These are phyloP conservation scores for Cronartium ribicola DNA, from an alignment of 1,284 basidiomycete genomes.

Conservation along the genomic window DNA sequence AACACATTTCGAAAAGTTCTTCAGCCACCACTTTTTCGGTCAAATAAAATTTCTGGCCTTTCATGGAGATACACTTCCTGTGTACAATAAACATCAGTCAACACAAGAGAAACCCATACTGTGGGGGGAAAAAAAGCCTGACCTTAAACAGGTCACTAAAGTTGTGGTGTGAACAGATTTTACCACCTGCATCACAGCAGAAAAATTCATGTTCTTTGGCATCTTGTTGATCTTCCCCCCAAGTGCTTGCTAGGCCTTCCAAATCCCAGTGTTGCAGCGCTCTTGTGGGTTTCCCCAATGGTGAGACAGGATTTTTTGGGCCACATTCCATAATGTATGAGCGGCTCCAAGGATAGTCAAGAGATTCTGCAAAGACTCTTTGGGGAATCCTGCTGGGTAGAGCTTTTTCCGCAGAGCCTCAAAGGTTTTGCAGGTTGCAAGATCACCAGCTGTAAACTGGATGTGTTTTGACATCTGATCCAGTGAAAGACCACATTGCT, in stretches of 20 bases:
- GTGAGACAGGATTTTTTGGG: not conserved
- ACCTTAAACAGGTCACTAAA: constrained; percentile 14
- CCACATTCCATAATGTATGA: constrained; percentile 23
- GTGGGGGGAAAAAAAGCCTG: not conserved
- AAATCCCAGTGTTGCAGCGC: not conserved
- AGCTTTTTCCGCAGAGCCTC: not conserved
- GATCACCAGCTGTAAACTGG: constrained; percentile 8
- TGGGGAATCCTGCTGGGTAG: not conserved
- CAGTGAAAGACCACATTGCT: not conserved
- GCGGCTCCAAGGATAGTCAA: constrained; percentile 14
- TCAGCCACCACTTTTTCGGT: not conserved
- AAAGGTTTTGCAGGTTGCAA: constrained; percentile 8
- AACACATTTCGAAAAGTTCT: constrained; percentile 7
- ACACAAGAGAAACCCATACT: not conserved
- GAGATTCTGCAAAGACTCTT: constrained; percentile 5
- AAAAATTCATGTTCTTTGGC: constrained; percentile 7
- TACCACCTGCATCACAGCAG: constrained; percentile 11
- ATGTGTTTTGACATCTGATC: constrained; percentile 1
- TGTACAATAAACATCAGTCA: not conserved
- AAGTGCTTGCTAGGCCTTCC: not conserved
- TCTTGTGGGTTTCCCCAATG: constrained; percentile 11
- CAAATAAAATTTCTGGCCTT: not conserved
- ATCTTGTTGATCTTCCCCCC: constrained; percentile 1
- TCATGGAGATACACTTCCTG: not conserved
- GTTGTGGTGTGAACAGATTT: constrained; percentile 8